Conservation (phyloP, 2,329 filamentous ascomycete genomes). For the Neurospora sp. region DNA sequence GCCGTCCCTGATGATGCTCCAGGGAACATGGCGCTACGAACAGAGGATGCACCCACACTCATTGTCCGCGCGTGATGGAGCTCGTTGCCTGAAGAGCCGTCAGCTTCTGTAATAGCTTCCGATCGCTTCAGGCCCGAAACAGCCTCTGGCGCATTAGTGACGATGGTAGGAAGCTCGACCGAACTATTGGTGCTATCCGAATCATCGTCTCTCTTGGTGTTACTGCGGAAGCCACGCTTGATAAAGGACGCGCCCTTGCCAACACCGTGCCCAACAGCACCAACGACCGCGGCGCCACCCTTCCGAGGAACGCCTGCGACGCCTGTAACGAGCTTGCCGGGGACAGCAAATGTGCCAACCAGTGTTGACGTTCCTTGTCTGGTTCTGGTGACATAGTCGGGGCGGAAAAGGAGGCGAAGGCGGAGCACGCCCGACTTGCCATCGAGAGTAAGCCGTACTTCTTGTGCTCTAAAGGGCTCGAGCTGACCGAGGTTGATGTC, state of each 20-base stretch:
- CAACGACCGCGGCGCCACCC: constrained; percentile 69
- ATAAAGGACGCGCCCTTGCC: constrained; percentile 87
- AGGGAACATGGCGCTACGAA: constrained; percentile 51
- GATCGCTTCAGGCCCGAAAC: constrained; percentile 32
- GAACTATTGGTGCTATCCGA: constrained; percentile 28
- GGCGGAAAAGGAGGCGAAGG: constrained; percentile 82
- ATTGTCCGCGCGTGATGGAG: constrained; percentile 39
- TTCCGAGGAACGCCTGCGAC: constrained; percentile 87
- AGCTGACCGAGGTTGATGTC: constrained; percentile 67
- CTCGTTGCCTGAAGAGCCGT: constrained; percentile 25
- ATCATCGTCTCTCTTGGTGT: constrained; percentile 48
- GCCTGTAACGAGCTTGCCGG: constrained; percentile 77
- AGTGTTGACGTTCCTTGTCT: constrained; percentile 90
- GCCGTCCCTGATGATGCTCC: constrained; percentile 58
- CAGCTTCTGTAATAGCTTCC: constrained; percentile 26
- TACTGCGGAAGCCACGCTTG: constrained; percentile 69
- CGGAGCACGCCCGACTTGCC: constrained; percentile 82
- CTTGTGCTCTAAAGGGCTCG: constrained; percentile 75
- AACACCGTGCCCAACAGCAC: constrained; percentile 65
- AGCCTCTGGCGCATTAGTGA: constrained; percentile 32
- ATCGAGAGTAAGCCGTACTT: constrained; percentile 66
- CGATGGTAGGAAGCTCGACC: constrained; percentile 32
- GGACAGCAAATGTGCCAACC: constrained; percentile 76
- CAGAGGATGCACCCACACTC: constrained; percentile 56
- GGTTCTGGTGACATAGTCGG: constrained; percentile 78